Conservation (phyloP, 768 basidiomycete genomes). For the Trametes elegans region DNA sequence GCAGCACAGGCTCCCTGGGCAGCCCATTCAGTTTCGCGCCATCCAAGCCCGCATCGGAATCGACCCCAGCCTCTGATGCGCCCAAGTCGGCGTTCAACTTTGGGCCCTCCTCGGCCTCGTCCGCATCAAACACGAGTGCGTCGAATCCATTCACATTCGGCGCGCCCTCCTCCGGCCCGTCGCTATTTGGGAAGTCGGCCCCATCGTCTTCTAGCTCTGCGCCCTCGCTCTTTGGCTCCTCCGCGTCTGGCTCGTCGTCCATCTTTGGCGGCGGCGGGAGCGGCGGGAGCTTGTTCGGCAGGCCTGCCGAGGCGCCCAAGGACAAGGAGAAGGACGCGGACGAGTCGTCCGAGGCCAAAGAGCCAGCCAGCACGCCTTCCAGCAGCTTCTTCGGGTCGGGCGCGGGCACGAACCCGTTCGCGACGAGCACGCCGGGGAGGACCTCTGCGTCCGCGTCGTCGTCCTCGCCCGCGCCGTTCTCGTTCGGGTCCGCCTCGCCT, state of each 20-base stretch:
- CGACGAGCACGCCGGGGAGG: constrained; percentile 18
- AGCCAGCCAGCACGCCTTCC: background rate
- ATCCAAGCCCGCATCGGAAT: background rate
- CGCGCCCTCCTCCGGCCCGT: background rate
- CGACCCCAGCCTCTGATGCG: constrained; percentile 14
- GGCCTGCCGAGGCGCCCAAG: constrained; percentile 10
- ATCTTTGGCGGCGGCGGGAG: constrained; percentile 9
- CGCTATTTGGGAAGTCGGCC: background rate
- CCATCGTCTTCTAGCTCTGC: background rate
- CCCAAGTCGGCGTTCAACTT: constrained; percentile 33
- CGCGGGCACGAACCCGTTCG: background rate
- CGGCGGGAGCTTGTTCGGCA: constrained; percentile 8
- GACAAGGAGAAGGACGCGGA: constrained; percentile 10
- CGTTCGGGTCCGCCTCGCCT: constrained; percentile 17
- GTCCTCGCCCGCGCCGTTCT: background rate
- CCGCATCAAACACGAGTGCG: constrained; percentile 6
- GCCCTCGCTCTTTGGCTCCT: constrained; percentile 10
- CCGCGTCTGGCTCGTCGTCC: constrained; percentile 4
- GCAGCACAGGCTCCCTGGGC: constrained; percentile 3
- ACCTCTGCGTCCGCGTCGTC: background rate
- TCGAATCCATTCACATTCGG: constrained; percentile 11
- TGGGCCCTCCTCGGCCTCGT: constrained; percentile 8
- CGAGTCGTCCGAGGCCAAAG: background rate
- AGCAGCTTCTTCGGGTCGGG: constrained; percentile 16
- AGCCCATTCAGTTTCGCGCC: constrained; percentile 16